Percentiles rank a stretch among this genome's conserved stretches.
phyloP scores from a whole-genome alignment of 257 asterid genomes.

The Mentha longifolia region DNA sequence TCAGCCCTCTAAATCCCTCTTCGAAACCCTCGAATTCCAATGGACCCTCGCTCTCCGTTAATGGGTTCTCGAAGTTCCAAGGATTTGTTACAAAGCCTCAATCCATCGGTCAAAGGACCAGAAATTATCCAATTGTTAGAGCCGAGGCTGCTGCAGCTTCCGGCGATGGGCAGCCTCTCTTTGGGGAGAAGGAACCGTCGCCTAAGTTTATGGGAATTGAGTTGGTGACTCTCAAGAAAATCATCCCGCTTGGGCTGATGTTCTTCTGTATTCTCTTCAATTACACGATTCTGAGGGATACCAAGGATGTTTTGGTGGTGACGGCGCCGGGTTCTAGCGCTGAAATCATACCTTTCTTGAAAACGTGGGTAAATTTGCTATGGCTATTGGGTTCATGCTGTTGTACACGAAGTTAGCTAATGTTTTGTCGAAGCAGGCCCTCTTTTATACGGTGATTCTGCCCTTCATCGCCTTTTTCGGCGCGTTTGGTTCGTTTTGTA shows the following conservation, averaged over 20 bases:
- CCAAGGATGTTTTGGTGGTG: conserved; percentile 97
- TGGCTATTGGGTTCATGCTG: conserved; percentile 97
- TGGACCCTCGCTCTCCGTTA: conserved; percentile 40
- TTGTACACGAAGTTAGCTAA: conserved; percentile 84
- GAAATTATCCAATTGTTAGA: conserved; percentile 40
- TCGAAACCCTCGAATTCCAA: conserved; percentile 38
- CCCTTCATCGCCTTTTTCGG: conserved; percentile 96
- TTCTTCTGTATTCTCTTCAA: conserved; percentile 94
- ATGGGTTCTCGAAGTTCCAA: conserved; percentile 57
- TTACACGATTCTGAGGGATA: conserved; percentile 93
- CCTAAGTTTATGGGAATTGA: conserved; percentile 85
- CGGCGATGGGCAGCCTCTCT: conserved; percentile 56
- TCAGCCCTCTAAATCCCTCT: conserved; percentile 44
- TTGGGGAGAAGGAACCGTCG: conserved; percentile 55
- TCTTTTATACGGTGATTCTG: conserved; percentile 76
- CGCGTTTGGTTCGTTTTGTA: conserved; percentile 95
- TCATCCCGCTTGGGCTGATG: conserved; percentile 92
- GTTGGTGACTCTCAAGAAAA: conserved; percentile 73
- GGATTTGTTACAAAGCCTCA: conserved; percentile 57
- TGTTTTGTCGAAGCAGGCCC: conserved; percentile 92
- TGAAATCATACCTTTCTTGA: conserved; percentile 95
- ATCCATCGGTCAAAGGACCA: conserved; percentile 46
- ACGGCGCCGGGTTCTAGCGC: conserved; percentile 98
- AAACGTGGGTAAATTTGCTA: conserved; percentile 99
- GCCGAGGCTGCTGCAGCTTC: conserved; percentile 86